Conservation (phyloP, 1,139 yeast species). For the Taiozyma onychis region DNA sequence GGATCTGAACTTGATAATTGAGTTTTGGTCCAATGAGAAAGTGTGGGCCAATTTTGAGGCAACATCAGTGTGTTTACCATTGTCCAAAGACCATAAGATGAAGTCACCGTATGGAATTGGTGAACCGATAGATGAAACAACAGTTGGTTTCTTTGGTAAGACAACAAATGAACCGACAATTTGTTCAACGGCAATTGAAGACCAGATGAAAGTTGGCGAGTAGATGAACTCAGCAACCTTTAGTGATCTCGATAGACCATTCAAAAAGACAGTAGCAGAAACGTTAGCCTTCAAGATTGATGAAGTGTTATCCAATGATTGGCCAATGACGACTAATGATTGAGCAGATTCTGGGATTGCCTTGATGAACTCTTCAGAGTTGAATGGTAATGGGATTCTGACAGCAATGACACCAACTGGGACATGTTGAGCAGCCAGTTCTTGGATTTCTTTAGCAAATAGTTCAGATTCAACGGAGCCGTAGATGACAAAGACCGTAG, state of each 20-base stretch:
- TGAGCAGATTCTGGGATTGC: slow-evolving; percentile 54
- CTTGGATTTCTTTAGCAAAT: slow-evolving; percentile 40
- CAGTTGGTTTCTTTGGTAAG: slow-evolving; percentile 26
- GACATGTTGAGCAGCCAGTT: slow-evolving; percentile 28
- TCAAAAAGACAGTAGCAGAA: slow-evolving; percentile 64
- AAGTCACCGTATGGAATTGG: slow-evolving; percentile 39
- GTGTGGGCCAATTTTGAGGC: slow-evolving; percentile 68
- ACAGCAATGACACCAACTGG: slow-evolving; percentile 63
- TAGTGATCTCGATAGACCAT: slow-evolving; percentile 31
- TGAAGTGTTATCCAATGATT: slow-evolving; percentile 35
- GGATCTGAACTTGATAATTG: slow-evolving; percentile 51
- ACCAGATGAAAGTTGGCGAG: slow-evolving; percentile 50
- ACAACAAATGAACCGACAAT: slow-evolving; percentile 41
- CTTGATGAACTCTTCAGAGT: slow-evolving; percentile 50
- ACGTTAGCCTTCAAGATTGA: slow-evolving; percentile 61
- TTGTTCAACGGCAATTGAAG: slow-evolving; percentile 47
- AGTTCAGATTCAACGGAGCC: slow-evolving; percentile 66
- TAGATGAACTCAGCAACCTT: slow-evolving; percentile 47
- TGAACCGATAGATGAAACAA: slow-evolving; percentile 19
- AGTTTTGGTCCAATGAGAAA: slow-evolving; percentile 58
- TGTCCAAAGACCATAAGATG: slow-evolving; percentile 67
- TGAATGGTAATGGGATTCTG: slow-evolving; percentile 78
- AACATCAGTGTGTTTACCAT: slow-evolving; percentile 46
- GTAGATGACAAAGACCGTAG: slow-evolving; percentile 68
- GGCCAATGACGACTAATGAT: slow-evolving; percentile 62